phyloP scores from a whole-genome alignment of 176 grass and related monocot genomes.

The Oryza glaberrima region DNA sequence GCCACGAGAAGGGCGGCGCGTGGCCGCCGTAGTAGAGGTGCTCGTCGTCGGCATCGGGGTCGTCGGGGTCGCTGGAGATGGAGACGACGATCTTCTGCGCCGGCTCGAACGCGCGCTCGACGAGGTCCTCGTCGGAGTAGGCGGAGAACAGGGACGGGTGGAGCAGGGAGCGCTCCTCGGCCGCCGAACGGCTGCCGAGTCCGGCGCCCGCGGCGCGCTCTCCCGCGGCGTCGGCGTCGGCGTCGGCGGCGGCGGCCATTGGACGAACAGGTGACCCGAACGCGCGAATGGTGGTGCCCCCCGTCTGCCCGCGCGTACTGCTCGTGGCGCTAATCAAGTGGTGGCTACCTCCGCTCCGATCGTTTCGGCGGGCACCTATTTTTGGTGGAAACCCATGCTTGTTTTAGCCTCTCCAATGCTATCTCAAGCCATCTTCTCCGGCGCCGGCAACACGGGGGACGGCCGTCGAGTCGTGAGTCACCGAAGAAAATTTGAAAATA shows the following conservation, averaged over 20 bases:
- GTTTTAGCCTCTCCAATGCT: not conserved
- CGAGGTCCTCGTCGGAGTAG: slow-evolving; percentile 28
- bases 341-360: not conserved
- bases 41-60: slow-evolving; percentile 32
- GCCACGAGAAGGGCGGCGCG: slow-evolving; percentile 71
- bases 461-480: no score
- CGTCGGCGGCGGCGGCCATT: slow-evolving; percentile 25
- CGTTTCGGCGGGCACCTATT: slow-evolving; percentile 5
- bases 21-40: slow-evolving; percentile 11
- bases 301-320: not conserved
- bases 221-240: not conserved
- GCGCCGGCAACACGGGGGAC: no score
- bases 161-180: slow-evolving; percentile 58
- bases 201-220: not conserved
- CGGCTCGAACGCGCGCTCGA: slow-evolving; percentile 65
- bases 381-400: slow-evolving; percentile 21
- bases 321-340: not conserved
- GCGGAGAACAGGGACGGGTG: not conserved
- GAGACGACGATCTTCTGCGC: slow-evolving; percentile 61
- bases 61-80: slow-evolving; percentile 35
- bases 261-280: not conserved
- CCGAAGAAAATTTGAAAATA: no score
- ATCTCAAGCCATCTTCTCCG: not conserved
- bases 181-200: not conserved
- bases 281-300: not conserved